Base-by-base conservation (phyloP, 2,329 filamentous ascomycete species). In the Colletotrichum higginsianum region DNA sequence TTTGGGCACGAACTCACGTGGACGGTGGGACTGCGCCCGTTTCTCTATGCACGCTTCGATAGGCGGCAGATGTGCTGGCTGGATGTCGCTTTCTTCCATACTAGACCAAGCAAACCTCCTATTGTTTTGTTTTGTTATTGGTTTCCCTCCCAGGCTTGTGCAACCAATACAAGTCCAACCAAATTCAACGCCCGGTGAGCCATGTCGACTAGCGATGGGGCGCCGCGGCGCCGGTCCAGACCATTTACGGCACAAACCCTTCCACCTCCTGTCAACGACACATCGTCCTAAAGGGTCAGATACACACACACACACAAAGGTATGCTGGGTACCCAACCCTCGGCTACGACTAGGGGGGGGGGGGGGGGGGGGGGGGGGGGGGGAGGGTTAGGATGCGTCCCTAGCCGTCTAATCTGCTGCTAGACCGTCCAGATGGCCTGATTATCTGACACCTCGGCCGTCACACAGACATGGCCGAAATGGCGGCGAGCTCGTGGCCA, bases 371-470 rank as follows among this genome's bases (percentile, higher is more conserved):
- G 35, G 42, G 23, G 46, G 26, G 26, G 3, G 3, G 26, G 26
- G 26, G 3, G 4, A n/a, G n/a, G n/a, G n/a, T n/a, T n/a, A n/a
- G 4, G 23, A 47, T 35, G 53, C 53, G 26, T 40, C 18, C 40
- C n/a, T 53, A 47, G 53, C 44, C 47, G 53, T 44, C 53, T 30
- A 18, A 35, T 46, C n/a, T 61, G 42, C 49, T 50, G 30, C 50
- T 52, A 67, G 21, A 38, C 50, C n/a, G 50, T 42, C 21, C 21
- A 49, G 55, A 71, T 67, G 57, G 57, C 68, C 68, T 71, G 68
- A 67, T 67, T 71, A 46, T 57, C 57, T 50, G 64, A 53, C 44
- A 44, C 50, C 57, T 15, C 57, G 1, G 9, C n/a, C 47, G n/a
- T 61, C 63, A 55, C 44, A 71, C 64, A 61, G 52, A 67, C 52